phyloP scores from a whole-genome alignment of 2,329 filamentous ascomycete species.

The Nemania diffusa region DNA sequence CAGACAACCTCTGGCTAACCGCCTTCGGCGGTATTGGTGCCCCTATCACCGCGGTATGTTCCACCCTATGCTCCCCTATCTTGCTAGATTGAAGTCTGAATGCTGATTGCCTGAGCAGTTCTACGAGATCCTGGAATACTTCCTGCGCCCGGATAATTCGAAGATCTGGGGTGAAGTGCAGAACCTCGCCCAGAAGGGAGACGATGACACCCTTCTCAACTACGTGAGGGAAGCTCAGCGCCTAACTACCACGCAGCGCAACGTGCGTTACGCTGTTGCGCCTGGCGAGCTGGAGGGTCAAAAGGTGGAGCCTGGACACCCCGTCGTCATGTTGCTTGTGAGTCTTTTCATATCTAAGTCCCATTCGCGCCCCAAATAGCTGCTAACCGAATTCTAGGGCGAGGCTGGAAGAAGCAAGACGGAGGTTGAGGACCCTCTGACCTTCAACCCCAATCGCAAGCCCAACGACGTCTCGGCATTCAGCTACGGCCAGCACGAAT shows the following conservation, averaged over 20 bases:
- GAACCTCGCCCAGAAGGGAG: conserved; percentile 49
- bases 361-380: neutral
- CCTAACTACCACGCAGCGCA: conserved; percentile 54
- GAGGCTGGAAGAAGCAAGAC: conserved; percentile 53
- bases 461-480: conserved; percentile 55
- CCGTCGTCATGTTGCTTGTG: conserved; percentile 55
- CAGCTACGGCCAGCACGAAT: conserved; percentile 60
- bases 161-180: conserved; percentile 58
- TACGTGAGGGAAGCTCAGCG: conserved; percentile 57
- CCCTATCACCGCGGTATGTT: conserved; percentile 52
- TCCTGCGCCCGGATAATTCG: conserved; percentile 54
- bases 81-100: neutral
- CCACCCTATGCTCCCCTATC: neutral
- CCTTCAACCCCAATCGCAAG: conserved; percentile 57
- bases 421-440: conserved; percentile 51
- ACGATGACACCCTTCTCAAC: conserved; percentile 50
- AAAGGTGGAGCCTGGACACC: conserved; percentile 53
- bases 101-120: conserved; percentile 48
- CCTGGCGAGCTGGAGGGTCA: conserved; percentile 53
- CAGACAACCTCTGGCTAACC: conserved; percentile 53
- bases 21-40: conserved; percentile 56
- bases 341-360: conserved; percentile 39
- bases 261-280: conserved; percentile 51
- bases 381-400: conserved; percentile 47
- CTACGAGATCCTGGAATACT: conserved; percentile 57